Conservation (phyloP, 2,329 filamentous ascomycete genomes). For the Talaromyces sp. region DNA sequence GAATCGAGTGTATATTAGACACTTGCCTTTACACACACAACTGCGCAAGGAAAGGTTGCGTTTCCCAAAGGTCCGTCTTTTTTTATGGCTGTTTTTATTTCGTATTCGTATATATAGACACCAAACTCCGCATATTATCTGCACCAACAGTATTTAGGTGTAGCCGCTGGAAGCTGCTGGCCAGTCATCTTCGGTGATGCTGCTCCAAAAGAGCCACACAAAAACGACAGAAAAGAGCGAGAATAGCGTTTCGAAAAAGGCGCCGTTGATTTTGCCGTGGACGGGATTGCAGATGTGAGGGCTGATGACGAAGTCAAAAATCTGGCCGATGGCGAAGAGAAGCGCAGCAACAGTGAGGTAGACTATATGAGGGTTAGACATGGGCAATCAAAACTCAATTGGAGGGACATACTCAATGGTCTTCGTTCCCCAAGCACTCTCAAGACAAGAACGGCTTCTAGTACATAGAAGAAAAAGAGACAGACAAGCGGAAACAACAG, state of each 20-base stretch:
- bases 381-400: neutral
- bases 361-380: slow-evolving; percentile 43
- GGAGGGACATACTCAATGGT: slow-evolving; percentile 65
- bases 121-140: too few species aligned
- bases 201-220: slow-evolving; percentile 96
- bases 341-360: slow-evolving; percentile 70
- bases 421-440: slow-evolving; percentile 79
- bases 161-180: slow-evolving; percentile 50
- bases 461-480: slow-evolving; percentile 77
- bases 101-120: neutral
- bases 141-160: slow-evolving; percentile 20
- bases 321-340: slow-evolving; percentile 84
- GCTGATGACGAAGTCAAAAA: slow-evolving; percentile 95
- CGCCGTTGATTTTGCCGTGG: slow-evolving; percentile 80
- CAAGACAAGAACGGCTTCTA: slow-evolving; percentile 79
- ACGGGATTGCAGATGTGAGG: slow-evolving; percentile 83
- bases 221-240: slow-evolving; percentile 76
- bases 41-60: neutral
- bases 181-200: slow-evolving; percentile 99
- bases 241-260: slow-evolving; percentile 89
- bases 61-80: neutral
- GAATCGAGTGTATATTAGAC: slow-evolving; percentile 5
- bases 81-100: neutral
- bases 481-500: slow-evolving; percentile 85
- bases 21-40: neutral